Evolutionary conservation across 2,329 filamentous ascomycete genomes (phyloP).

Genomic region (Aureobasidium lini): DNA sequence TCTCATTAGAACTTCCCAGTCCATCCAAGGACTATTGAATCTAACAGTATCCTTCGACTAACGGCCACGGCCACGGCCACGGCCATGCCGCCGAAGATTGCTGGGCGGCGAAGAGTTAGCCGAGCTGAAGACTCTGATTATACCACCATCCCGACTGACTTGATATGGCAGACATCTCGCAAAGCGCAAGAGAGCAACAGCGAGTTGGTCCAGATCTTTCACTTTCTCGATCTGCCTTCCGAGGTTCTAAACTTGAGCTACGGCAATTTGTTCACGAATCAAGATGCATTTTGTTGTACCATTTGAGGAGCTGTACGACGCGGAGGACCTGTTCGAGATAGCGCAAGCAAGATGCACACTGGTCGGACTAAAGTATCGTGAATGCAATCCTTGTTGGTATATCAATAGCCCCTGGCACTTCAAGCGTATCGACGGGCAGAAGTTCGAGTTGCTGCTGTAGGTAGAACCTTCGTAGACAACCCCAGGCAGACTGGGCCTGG

Average conservation of each 20-base stretch:
- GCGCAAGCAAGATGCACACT: no score
- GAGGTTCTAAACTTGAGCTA: neutral
- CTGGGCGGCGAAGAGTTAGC: neutral
- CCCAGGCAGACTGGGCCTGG: neutral
- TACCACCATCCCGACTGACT: neutral
- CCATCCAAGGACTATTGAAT: neutral
- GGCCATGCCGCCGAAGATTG: neutral
- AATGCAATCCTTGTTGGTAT: no score
- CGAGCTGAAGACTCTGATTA: no score
- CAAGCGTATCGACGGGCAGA: no score
- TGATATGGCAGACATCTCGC: neutral
- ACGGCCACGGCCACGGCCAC: neutral
- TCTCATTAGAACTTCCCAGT: no score
- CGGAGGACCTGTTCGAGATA: no score
- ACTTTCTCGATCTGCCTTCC: neutral
- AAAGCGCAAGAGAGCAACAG: neutral
- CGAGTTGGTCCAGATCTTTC: neutral
- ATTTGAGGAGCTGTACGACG: no score
- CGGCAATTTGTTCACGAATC: neutral
- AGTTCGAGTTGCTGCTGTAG: neutral
- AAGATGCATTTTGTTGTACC: no score
- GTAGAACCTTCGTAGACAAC: neutral
- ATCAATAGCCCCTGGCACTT: no score
- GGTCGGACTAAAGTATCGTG: no score
- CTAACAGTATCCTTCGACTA: neutral